Percentiles rank a stretch among this genome's conserved stretches.
Conservation (phyloP, 225 moss, liverwort and hornwort species). For the Pleurozium schreberi region DNA sequence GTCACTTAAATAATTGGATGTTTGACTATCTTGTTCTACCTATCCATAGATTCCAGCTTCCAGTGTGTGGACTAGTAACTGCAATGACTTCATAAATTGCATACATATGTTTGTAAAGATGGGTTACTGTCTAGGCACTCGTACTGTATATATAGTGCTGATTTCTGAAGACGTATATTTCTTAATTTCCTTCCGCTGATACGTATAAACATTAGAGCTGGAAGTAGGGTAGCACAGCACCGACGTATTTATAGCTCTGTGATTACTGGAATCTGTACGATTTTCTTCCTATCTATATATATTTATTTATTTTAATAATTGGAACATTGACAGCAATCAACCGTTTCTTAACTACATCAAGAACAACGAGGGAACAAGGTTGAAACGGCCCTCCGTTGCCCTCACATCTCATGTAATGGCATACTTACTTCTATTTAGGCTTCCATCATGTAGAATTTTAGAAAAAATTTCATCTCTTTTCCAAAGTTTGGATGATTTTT, state of each 20-base stretch:
- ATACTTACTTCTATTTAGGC: too few species aligned
- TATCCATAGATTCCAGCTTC: neutral
- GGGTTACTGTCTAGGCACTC: neutral
- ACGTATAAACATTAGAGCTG: neutral
- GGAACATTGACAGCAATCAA: too few species aligned
- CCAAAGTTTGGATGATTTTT: too few species aligned
- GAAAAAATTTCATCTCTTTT: too few species aligned
- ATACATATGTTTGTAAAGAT: neutral
- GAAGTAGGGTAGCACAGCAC: neutral
- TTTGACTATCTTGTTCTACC: neutral
- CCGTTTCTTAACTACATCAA: too few species aligned
- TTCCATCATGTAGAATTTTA: too few species aligned
- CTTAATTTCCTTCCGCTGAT: neutral
- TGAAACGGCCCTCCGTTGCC: too few species aligned
- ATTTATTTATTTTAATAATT: too few species aligned
- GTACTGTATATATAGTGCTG: neutral
- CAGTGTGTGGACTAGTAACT: neutral
- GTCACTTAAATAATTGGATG: neutral
- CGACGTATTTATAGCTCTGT: neutral
- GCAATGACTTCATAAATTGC: neutral
- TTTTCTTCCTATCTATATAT: neutral
- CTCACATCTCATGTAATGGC: too few species aligned
- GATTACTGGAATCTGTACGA: neutral
- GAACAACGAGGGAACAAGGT: too few species aligned
- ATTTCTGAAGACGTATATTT: neutral